phyloP scores from a whole-genome alignment of 164 flowering plant genomes.

The Litsea cubeba region DNA sequence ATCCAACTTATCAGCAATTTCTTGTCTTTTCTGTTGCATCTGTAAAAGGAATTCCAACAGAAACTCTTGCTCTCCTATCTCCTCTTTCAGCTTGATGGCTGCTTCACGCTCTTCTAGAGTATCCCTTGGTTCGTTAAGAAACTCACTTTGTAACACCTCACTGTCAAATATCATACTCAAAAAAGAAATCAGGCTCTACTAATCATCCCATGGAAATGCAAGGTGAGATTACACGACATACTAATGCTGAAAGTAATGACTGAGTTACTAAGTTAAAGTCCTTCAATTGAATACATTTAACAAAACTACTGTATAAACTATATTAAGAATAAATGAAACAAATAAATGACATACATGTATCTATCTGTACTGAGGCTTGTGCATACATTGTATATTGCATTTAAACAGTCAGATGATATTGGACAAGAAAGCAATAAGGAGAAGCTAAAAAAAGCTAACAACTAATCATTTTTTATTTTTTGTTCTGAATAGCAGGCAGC shows the following conservation, averaged over 20 bases:
- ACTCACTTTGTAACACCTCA: conserved; percentile 79
- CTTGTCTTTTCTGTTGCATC: conserved; percentile 67
- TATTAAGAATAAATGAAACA: not conserved
- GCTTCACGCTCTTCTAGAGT: conserved; percentile 73
- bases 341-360: not conserved
- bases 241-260: not conserved
- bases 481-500: too few species aligned
- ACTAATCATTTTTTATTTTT: too few species aligned
- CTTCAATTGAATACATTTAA: not conserved
- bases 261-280: not conserved
- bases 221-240: not conserved
- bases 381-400: too few species aligned
- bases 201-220: not conserved
- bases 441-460: too few species aligned
- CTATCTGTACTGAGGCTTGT: too few species aligned
- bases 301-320: not conserved
- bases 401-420: too few species aligned
- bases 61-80: conserved; percentile 80
- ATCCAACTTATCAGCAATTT: conserved; percentile 60
- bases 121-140: conserved; percentile 71
- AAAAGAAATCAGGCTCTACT: not conserved
- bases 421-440: too few species aligned
- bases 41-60: conserved; percentile 73
- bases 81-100: conserved; percentile 67
- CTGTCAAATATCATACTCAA: conserved; percentile 35